Percentiles rank a stretch among this genome's conserved stretches.
Conservation (phyloP, 2,329 filamentous ascomycete genomes). For the Cordyceps tenuipes region DNA sequence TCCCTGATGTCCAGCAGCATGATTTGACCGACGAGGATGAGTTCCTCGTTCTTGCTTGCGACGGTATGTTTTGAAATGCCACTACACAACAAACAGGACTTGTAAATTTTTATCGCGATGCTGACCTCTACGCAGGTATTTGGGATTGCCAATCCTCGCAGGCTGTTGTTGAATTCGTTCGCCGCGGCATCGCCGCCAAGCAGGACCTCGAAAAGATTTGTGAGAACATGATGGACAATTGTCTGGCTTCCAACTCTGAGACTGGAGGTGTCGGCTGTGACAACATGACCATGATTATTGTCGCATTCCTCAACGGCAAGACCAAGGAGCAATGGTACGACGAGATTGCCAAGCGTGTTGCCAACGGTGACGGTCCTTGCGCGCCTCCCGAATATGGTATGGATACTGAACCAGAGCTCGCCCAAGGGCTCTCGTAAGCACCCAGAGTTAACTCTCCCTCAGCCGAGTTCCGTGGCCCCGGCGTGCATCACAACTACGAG, state of each 20-base stretch:
- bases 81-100: background rate
- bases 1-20: conserved; percentile 86
- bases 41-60: conserved; percentile 87
- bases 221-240: conserved; percentile 99
- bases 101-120: background rate
- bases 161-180: conserved; percentile 92
- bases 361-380: conserved; percentile 94
- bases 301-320: conserved; percentile 84
- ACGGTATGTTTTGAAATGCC: conserved; percentile 52
- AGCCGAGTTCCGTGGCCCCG: conserved; percentile 81
- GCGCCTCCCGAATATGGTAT: conserved; percentile 99
- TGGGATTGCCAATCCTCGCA: conserved; percentile 99
- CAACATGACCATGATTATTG: conserved; percentile 97
- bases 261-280: conserved; percentile 96
- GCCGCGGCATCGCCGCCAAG: conserved; percentile 91
- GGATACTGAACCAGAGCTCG: conserved; percentile 23
- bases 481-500: conserved; percentile 74
- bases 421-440: conserved; percentile 32
- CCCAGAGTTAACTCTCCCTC: conserved; percentile 20
- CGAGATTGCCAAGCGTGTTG: conserved; percentile 85
- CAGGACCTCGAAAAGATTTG: conserved; percentile 92
- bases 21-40: conserved; percentile 90
- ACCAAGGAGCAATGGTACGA: conserved; percentile 98
- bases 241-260: conserved; percentile 93
- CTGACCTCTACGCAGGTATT: conserved; percentile 60